phyloP scores from a whole-genome alignment of 768 basidiomycete genomes.

The Xerocomus spinulosus region DNA sequence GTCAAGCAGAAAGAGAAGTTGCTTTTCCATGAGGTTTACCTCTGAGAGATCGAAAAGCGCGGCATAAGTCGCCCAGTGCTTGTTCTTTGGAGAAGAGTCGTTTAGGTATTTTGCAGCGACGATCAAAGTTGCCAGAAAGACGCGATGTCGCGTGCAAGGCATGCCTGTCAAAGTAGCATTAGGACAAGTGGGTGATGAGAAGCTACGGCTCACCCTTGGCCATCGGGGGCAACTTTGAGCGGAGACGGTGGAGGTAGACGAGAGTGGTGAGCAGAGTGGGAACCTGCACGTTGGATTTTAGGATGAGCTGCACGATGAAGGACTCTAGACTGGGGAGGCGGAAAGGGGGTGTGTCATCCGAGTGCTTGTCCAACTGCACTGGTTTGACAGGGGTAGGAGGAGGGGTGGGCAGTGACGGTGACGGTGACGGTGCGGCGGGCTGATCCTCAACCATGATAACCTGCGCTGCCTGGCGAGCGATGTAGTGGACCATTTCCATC shows the following conservation, averaged over 20 bases:
- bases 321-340: constrained; percentile 65
- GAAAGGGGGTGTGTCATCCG: constrained; percentile 25
- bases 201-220: constrained; percentile 67
- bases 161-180: constrained; percentile 43
- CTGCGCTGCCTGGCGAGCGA: constrained; percentile 72
- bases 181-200: constrained; percentile 5
- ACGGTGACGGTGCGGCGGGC: constrained; percentile 28
- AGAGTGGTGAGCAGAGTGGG: constrained; percentile 87
- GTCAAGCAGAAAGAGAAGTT: constrained; percentile 88
- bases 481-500: constrained; percentile 78
- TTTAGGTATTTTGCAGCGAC: constrained; percentile 96
- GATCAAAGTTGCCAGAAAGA: constrained; percentile 95
- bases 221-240: constrained; percentile 70
- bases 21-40: constrained; percentile 96
- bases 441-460: constrained; percentile 68
- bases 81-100: constrained; percentile 93
- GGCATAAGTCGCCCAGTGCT: constrained; percentile 84
- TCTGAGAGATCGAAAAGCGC: constrained; percentile 69
- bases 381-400: constrained; percentile 60
- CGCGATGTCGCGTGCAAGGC: constrained; percentile 89
- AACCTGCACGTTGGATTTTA: constrained; percentile 83
- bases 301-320: constrained; percentile 80
- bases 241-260: constrained; percentile 86
- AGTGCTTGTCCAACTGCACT: constrained; percentile 32
- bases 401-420: constrained; percentile 60